Percentiles rank a stretch among this genome's conserved stretches.
Evolutionary conservation across 192 early-diverging fungal species (phyloP).

Genomic region (Pecoramyces ruminantium): DNA sequence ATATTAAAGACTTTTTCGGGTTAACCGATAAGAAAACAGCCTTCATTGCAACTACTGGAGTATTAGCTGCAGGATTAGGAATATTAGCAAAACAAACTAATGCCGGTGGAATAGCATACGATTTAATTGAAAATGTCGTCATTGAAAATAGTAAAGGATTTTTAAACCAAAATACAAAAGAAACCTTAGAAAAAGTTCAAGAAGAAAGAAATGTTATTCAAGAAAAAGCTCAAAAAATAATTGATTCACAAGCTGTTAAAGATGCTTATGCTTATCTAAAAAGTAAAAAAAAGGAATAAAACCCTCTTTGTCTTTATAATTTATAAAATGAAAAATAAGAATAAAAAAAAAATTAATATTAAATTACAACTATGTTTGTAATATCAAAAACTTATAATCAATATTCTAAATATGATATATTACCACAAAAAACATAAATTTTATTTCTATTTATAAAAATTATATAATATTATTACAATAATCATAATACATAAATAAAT

Average conservation of each 20-base stretch:
- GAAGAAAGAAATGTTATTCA: not conserved
- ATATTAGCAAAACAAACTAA: not conserved
- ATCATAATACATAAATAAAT: no score
- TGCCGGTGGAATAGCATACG: not conserved
- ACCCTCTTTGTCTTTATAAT: no score
- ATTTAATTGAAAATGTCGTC: not conserved
- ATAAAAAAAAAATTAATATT: no score
- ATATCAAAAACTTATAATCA: no score
- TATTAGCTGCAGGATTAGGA: not conserved
- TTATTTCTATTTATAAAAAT: no score
- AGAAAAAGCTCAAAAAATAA: not conserved
- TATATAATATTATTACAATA: no score
- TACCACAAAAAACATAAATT: no score
- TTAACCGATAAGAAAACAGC: not conserved
- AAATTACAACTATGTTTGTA: no score
- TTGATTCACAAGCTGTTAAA: not conserved
- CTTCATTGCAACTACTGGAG: not conserved
- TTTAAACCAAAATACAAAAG: not conserved
- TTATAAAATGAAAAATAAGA: no score
- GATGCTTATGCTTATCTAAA: not conserved
- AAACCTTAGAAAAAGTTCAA: not conserved
- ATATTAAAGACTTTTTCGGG: not conserved
- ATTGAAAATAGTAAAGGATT: not conserved
- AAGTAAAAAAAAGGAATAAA: not conserved
- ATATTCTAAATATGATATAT: no score